Evolutionary conservation across 2,329 filamentous ascomycete genomes (phyloP), one percentile per base, ranked within the genome.

Genomic region (Aspergillus alliaceus): DNA sequence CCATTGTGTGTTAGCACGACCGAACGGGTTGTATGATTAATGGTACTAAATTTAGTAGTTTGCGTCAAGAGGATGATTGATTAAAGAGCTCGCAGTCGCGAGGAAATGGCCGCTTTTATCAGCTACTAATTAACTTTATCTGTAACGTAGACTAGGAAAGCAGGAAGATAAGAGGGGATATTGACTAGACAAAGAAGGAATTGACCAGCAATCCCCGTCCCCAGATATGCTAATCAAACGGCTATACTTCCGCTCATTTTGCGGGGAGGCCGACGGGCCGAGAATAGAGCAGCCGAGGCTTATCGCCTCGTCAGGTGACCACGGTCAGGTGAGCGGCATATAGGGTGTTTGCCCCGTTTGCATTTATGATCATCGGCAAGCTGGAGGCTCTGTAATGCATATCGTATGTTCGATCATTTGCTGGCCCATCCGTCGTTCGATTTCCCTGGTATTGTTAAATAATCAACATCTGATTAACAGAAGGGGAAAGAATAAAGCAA

Each of bases 1-100:
- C 59, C 69, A 72, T 72, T 25, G 25, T 64, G 42, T 29, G 9
- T 32, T 44, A 6, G 6, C 25, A 5, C 4, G 24, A 29, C 24
- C 11, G 6, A 29, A 44, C 4, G 27, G 7, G 15, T 42, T 42
- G 15, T 27, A 27, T 27, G 24, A 22, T 6, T 15, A 37, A n/a
- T 18, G 27, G 22, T 8, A 27, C 22, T 44, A 25, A 18, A 27
- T 44, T 5, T 29, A 44, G 15, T 18, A 29, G 24, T 44, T n/a
- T 18, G 14, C 7, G 40, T 25, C 14, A 6, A 3, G 15, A 48
- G 15, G 6, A 18, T 40, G 15, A 9, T 44, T n/a, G 40, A 44
- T 9, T 14, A 12, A 25, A 15, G 14, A 14, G 14, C 25, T 27
- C 20, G 22, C 14, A 14, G 12, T 25, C 11, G 6, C 6, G 40